These are phyloP conservation scores for Baorangia bicolor DNA, from an alignment of 768 basidiomycete genomes.

Conservation along the genomic window DNA sequence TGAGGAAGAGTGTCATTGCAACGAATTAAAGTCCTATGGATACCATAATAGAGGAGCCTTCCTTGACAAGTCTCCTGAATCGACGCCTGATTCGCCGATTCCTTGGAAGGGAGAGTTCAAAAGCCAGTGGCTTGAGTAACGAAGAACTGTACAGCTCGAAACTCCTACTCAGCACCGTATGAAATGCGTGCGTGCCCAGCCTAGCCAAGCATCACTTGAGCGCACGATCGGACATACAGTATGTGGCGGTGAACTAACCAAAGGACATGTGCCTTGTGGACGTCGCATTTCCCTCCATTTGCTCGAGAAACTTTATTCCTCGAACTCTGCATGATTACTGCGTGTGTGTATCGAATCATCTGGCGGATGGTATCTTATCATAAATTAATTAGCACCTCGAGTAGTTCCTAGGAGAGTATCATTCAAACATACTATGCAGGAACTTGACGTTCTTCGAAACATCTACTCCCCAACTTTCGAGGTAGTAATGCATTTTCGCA, in stretches of 20 bases:
- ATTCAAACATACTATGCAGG: constrained; percentile 47
- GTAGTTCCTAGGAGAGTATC: background rate
- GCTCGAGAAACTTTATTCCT: constrained; percentile 39
- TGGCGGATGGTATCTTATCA: constrained; percentile 59
- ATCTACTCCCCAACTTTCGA: constrained; percentile 57
- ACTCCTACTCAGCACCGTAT: constrained; percentile 56
- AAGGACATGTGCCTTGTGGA: constrained; percentile 50
- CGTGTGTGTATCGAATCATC: constrained; percentile 55
- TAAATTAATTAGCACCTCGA: background rate
- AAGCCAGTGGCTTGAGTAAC: constrained; percentile 48
- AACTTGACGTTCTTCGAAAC: constrained; percentile 47
- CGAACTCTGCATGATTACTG: constrained; percentile 49
- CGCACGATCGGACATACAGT: background rate
- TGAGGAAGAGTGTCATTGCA: background rate
- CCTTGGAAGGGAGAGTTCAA: constrained; percentile 49
- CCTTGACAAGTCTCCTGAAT: constrained; percentile 47
- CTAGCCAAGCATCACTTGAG: constrained; percentile 37
- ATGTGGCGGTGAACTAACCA: constrained; percentile 49
- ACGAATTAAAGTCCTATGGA: constrained; percentile 20
- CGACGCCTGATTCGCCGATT: constrained; percentile 42
- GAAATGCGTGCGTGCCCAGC: constrained; percentile 82
- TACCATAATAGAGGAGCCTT: constrained; percentile 21
- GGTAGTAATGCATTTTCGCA: constrained; percentile 84
- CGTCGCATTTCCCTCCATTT: constrained; percentile 39
- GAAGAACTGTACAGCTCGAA: constrained; percentile 45